Conservation (phyloP, 2,329 filamentous ascomycete genomes). For the Dothideomycetidae sp. region DNA sequence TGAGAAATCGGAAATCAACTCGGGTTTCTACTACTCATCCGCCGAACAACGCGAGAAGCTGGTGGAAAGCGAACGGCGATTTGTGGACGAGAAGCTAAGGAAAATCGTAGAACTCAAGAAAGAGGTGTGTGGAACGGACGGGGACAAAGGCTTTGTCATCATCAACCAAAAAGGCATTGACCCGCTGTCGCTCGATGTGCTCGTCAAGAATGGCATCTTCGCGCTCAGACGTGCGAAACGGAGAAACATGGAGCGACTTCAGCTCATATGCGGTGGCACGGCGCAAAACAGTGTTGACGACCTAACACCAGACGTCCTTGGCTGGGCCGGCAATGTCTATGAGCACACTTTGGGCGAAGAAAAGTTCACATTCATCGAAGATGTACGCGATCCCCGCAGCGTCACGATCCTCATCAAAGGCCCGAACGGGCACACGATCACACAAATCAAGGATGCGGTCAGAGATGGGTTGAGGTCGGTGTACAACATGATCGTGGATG, state of each 20-base stretch:
- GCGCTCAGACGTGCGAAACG: slow-evolving; percentile 89
- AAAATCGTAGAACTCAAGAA: slow-evolving; percentile 98
- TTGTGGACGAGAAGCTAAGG: slow-evolving; percentile 89
- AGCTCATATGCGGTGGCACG: slow-evolving; percentile 80
- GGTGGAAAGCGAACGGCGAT: slow-evolving; percentile 89
- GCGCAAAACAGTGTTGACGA: slow-evolving; percentile 97
- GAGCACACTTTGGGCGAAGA: slow-evolving; percentile 96
- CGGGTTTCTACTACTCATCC: slow-evolving; percentile 94
- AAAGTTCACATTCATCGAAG: slow-evolving; percentile 97
- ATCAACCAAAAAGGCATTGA: slow-evolving; percentile 99
- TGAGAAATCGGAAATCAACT: slow-evolving; percentile 99
- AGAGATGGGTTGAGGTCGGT: slow-evolving; percentile 89
- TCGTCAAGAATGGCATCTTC: slow-evolving; percentile 96
- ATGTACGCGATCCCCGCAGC: slow-evolving; percentile 97
- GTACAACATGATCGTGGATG: slow-evolving; percentile 99
- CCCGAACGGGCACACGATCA: slow-evolving; percentile 90
- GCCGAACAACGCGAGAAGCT: slow-evolving; percentile 96
- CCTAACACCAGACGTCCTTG: slow-evolving; percentile 70
- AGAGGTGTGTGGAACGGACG: slow-evolving; percentile 84
- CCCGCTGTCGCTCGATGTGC: slow-evolving; percentile 82
- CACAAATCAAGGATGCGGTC: slow-evolving; percentile 91
- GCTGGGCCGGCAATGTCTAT: slow-evolving; percentile 93
- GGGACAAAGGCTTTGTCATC: slow-evolving; percentile 90
- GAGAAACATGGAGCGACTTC: slow-evolving; percentile 96
- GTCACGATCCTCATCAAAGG: slow-evolving; percentile 97